phyloP scores from a whole-genome alignment of 2,329 filamentous ascomycete species.

The Beauveria varroae region DNA sequence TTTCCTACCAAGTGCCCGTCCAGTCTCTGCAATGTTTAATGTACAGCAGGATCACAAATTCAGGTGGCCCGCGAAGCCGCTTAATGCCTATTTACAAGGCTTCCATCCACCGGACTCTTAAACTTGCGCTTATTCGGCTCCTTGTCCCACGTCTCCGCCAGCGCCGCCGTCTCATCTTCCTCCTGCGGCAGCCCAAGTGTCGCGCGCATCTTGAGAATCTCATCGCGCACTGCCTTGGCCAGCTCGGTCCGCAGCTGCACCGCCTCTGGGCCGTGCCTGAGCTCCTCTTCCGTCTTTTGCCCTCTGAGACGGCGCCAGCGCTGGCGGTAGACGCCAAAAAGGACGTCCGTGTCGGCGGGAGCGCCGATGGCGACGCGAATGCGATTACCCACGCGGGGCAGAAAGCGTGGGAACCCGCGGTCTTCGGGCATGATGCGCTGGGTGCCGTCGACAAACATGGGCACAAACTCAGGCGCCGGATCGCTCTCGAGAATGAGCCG shows the following conservation, averaged over 20 bases:
- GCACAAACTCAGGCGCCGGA: conserved; percentile 79
- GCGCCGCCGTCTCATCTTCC: conserved; percentile 66
- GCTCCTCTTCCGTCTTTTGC: conserved; percentile 39
- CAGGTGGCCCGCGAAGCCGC: neutral
- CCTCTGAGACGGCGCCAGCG: conserved; percentile 64
- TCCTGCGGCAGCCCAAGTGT: conserved; percentile 64
- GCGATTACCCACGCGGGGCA: conserved; percentile 66
- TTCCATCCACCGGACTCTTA: conserved; percentile 47
- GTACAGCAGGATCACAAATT: neutral
- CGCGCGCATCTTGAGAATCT: conserved; percentile 71
- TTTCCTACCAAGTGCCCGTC: neutral
- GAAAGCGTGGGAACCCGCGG: conserved; percentile 67
- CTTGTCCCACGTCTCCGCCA: conserved; percentile 73
- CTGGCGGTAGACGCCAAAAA: conserved; percentile 70
- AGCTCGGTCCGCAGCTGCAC: conserved; percentile 66
- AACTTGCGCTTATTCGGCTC: conserved; percentile 41
- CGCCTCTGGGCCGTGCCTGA: conserved; percentile 51
- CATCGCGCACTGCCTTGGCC: conserved; percentile 66
- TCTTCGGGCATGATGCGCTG: conserved; percentile 84
- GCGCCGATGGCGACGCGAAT: conserved; percentile 75
- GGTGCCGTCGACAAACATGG: conserved; percentile 90
- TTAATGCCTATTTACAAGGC: conserved; percentile 36
- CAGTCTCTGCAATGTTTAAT: neutral
- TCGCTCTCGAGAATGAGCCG: conserved; percentile 85
- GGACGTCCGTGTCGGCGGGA: conserved; percentile 60